Base-by-base conservation (phyloP, 1,139 yeast genomes). In the Lodderomyces pseudojiufengensis region DNA sequence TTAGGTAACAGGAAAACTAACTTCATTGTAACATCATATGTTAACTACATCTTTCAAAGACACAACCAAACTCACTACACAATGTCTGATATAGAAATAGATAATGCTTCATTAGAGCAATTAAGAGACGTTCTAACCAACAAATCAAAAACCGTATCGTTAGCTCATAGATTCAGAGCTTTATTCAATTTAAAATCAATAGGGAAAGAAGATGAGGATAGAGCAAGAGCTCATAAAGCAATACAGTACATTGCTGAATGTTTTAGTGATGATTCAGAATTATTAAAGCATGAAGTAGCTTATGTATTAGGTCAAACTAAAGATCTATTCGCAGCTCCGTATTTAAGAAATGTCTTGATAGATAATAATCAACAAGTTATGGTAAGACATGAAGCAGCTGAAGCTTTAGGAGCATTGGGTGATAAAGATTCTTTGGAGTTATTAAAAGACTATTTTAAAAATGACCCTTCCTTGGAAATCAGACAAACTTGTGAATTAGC, bases 351-450 rank as follows among this genome's bases (percentile, higher is more conserved):
- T n/a, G 95, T 86, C 24, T 73, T 92, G 49, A 62, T 65, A 39
- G 82, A 84, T 55, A 52, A 68, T 33, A 64, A 67, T 40, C 97
- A 94, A 64, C 92, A 84, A 57, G 71, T 85, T 41, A 94, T 94
- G 97, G 99, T 94, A 25, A 84, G 99, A 61, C 99, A 94, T 59
- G 99, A 94, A 62, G 98, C 98, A 14, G 98, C 98, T 9, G 99
- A 94, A 63, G 98, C 97, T 23, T 73, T 94, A 39, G 99, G 98
- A 41, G 98, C 98, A 26, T 70, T 94, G 38, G 96, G 95, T 33
- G 95, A 88, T 59, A 63, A 65, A 33, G 82, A 77, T 4, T 84
- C 95, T n/a, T 61, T 92, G 41, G 75, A 66, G 1, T 61, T 88
- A 36, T 74, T 94, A 47, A 65, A 76, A 45, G 67, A 79, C 35